Conservation (phyloP, 2,329 filamentous ascomycete genomes). For the Paradendryphiella salina region DNA sequence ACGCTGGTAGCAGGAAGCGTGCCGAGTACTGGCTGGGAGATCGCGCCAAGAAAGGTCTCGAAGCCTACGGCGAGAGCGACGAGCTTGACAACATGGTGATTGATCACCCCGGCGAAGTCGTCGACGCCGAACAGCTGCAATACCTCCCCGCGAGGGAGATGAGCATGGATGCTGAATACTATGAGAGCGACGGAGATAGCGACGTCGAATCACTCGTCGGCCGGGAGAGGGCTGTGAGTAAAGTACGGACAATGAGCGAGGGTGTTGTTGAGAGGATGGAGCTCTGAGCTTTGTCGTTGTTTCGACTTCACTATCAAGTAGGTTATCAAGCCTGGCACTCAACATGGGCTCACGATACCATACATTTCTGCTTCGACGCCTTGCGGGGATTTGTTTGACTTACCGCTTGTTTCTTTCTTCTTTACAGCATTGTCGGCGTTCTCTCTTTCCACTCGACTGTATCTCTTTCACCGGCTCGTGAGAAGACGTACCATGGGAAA, state of each 20-base stretch:
- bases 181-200: slow-evolving; percentile 39
- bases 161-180: slow-evolving; percentile 39
- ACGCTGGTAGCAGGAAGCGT: slow-evolving; percentile 71
- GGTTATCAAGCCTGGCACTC: background rate
- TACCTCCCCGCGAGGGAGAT: slow-evolving; percentile 35
- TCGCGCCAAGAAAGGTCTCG: slow-evolving; percentile 53
- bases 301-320: background rate
- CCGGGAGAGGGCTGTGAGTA: slow-evolving; percentile 46
- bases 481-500: slow-evolving; percentile 23
- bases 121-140: slow-evolving; percentile 48
- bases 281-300: slow-evolving; percentile 39
- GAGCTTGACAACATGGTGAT: slow-evolving; percentile 49
- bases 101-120: slow-evolving; percentile 44
- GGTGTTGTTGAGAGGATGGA: slow-evolving; percentile 59
- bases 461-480: slow-evolving; percentile 23
- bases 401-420: background rate
- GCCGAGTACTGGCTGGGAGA: slow-evolving; percentile 88
- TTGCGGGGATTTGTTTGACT: background rate
- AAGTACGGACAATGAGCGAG: slow-evolving; percentile 57
- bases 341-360: background rate
- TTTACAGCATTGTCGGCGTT: background rate
- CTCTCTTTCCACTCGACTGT: background rate
- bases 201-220: slow-evolving; percentile 40
- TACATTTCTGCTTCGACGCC: background rate
- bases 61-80: slow-evolving; percentile 51